These are phyloP conservation scores for Microsporum canis DNA, from an alignment of 2,329 filamentous ascomycete species.

Conservation along the genomic window DNA sequence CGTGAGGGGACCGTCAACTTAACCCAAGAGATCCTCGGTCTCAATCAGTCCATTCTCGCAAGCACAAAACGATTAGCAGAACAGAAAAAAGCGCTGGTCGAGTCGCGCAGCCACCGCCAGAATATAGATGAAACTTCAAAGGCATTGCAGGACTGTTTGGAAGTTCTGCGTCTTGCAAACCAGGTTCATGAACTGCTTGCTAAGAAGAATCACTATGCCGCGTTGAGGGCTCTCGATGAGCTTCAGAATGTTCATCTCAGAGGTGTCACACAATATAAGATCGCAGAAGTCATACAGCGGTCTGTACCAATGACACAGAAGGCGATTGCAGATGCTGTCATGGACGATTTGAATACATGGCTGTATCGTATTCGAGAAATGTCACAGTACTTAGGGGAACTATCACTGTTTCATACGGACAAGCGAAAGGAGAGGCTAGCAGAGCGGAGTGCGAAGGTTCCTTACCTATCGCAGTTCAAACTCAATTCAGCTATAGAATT, in stretches of 20 bases:
- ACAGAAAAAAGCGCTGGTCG: constrained; percentile 88
- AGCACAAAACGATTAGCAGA: constrained; percentile 90
- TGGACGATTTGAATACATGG: constrained; percentile 96
- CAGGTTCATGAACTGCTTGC: constrained; percentile 83
- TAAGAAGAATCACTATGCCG: constrained; percentile 92
- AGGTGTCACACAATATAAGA: constrained; percentile 86
- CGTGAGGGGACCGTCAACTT: constrained; percentile 80
- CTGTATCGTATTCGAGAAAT: constrained; percentile 89
- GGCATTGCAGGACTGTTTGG: constrained; percentile 79
- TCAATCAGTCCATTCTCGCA: constrained; percentile 89
- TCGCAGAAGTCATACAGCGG: constrained; percentile 90
- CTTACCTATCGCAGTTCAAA: constrained; percentile 70
- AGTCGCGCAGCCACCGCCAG: constrained; percentile 81
- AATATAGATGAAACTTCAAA: constrained; percentile 90
- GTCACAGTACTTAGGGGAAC: constrained; percentile 88
- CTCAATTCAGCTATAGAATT: constrained; percentile 93
- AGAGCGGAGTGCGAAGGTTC: constrained; percentile 64
- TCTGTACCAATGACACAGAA: constrained; percentile 89
- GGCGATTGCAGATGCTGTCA: constrained; percentile 89
- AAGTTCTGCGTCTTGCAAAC: constrained; percentile 85
- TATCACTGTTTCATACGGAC: constrained; percentile 93
- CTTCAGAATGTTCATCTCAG: constrained; percentile 92
- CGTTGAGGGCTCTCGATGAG: constrained; percentile 85
- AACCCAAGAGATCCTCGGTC: constrained; percentile 78
- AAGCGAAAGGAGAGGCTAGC: constrained; percentile 72